A percentile compares a stretch with the other conserved stretches of the same genome.
Conservation (phyloP, 2,329 filamentous ascomycete genomes). For the Exophiala alcalophila region DNA sequence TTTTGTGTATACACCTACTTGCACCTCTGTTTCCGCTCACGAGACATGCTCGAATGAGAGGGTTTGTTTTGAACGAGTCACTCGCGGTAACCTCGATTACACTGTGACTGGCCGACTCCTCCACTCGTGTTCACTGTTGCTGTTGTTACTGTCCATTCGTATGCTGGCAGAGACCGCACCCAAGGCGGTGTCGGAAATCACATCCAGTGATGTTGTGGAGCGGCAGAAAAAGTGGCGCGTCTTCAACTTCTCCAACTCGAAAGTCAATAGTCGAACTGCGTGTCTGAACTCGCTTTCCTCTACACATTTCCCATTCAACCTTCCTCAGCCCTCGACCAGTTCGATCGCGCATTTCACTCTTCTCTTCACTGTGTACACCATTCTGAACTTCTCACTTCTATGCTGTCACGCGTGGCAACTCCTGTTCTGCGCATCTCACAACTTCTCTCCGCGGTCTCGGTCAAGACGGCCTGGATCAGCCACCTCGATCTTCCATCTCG, state of each 20-base stretch:
- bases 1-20: not conserved
- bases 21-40: too few species aligned
- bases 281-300: too few species aligned
- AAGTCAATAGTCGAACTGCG: too few species aligned
- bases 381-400: not conserved
- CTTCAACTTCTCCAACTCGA: not conserved
- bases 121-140: too few species aligned
- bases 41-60: too few species aligned
- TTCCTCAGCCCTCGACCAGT: too few species aligned
- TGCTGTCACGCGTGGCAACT: not conserved
- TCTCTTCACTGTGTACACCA: not conserved
- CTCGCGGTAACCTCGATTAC: too few species aligned
- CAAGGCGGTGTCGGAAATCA: conserved; percentile 13
- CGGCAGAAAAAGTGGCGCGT: not conserved
- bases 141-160: too few species aligned
- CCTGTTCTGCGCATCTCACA: not conserved
- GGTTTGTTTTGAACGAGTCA: too few species aligned
- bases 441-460: too few species aligned
- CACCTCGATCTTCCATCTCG: not conserved
- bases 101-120: too few species aligned
- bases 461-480: not conserved
- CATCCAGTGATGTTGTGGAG: not conserved
- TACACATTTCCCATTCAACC: too few species aligned
- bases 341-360: not conserved
- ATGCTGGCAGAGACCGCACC: not conserved